Evolutionary conservation across 768 basidiomycete species (phyloP).

Genomic region (Amanita jacksonii): DNA sequence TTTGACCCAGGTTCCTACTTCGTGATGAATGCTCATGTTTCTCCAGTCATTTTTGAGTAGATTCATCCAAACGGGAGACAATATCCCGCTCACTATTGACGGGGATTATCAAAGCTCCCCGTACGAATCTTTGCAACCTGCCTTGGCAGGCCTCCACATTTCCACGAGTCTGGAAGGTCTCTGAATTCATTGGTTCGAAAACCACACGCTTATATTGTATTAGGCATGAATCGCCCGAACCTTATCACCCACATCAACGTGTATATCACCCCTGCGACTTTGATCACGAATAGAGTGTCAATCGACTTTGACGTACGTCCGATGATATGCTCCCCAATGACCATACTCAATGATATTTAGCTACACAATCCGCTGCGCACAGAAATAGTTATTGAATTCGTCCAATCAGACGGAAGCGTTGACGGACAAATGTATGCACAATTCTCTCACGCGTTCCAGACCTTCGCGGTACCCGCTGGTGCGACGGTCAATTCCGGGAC

Average conservation of each 20-base stretch:
- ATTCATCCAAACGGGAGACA: constrained; percentile 45
- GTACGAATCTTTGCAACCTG: constrained; percentile 47
- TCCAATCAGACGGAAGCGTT: constrained; percentile 46
- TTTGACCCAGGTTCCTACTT: constrained; percentile 10
- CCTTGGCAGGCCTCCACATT: constrained; percentile 43
- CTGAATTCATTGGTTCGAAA: neutral
- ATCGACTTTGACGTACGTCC: constrained; percentile 48
- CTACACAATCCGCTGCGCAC: constrained; percentile 49
- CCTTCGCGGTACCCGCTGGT: constrained; percentile 47
- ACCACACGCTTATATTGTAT: neutral
- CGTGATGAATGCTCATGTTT: neutral
- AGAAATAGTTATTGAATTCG: constrained; percentile 44
- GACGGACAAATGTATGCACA: constrained; percentile 46
- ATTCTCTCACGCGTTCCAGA: constrained; percentile 45
- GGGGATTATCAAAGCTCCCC: constrained; percentile 55
- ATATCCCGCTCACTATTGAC: constrained; percentile 42
- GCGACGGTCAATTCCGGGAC: constrained; percentile 52
- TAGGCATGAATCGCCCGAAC: constrained; percentile 42
- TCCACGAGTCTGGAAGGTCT: constrained; percentile 40
- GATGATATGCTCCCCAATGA: neutral
- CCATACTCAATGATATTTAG: constrained; percentile 16
- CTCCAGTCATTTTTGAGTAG: constrained; percentile 43
- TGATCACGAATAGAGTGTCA: constrained; percentile 40
- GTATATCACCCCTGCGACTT: constrained; percentile 37
- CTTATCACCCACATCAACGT: constrained; percentile 51